These are phyloP conservation scores for Clonostachys solani DNA, from an alignment of 2,329 filamentous ascomycete species.

Conservation along the genomic window DNA sequence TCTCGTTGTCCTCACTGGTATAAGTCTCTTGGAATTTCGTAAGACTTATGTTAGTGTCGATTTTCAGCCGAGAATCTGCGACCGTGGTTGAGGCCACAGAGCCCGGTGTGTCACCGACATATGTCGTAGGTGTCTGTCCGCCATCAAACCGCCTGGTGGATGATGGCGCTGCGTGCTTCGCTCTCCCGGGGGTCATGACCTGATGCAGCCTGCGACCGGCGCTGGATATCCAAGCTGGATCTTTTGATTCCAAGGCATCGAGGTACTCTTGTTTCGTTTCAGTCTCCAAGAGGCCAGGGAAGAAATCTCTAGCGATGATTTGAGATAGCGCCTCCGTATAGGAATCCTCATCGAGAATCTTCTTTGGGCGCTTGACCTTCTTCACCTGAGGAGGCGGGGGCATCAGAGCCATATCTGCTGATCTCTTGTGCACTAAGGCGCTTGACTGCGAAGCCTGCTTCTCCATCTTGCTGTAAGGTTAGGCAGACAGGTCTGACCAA, in stretches of 20 bases:
- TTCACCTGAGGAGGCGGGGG: slow-evolving; percentile 80
- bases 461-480: slow-evolving; percentile 25
- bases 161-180: slow-evolving; percentile 21
- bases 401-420: slow-evolving; percentile 68
- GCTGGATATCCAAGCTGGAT: slow-evolving; percentile 80
- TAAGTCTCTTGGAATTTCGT: slow-evolving; percentile 87
- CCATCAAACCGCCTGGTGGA: slow-evolving; percentile 14
- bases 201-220: slow-evolving; percentile 69
- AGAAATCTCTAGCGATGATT: slow-evolving; percentile 96
- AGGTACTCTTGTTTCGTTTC: slow-evolving; percentile 90
- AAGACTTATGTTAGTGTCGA: slow-evolving; percentile 77
- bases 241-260: slow-evolving; percentile 81
- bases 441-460: slow-evolving; percentile 31
- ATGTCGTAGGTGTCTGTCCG: slow-evolving; percentile 59
- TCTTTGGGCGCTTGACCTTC: slow-evolving; percentile 85
- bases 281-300: slow-evolving; percentile 82
- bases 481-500: background rate
- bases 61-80: slow-evolving; percentile 34
- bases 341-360: slow-evolving; percentile 87
- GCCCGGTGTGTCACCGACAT: slow-evolving; percentile 69
- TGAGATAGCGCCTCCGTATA: slow-evolving; percentile 88
- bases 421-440: slow-evolving; percentile 63
- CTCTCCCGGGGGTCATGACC: slow-evolving; percentile 73
- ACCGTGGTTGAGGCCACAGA: slow-evolving; percentile 41
- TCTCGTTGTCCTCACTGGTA: slow-evolving; percentile 97